Conservation (phyloP, 1,284 basidiomycete genomes). For the Fomitiporia mediterranea region DNA sequence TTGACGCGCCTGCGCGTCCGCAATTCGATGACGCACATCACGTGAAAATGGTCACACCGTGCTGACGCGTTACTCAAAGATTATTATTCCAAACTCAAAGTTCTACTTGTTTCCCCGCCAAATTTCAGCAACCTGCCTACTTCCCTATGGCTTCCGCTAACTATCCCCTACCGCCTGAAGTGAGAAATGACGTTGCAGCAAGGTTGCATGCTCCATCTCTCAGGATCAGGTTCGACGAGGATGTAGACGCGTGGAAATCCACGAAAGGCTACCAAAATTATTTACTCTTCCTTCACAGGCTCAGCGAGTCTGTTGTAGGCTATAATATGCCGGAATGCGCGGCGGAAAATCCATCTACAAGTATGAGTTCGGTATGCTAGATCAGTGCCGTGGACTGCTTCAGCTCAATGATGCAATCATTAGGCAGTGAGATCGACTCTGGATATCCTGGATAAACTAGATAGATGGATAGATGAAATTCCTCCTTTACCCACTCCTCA, state of each 20-base stretch:
- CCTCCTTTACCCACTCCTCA: slow-evolving; percentile 79
- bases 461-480: slow-evolving; percentile 78
- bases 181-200: not conserved
- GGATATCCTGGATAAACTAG: slow-evolving; percentile 63
- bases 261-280: slow-evolving; percentile 71
- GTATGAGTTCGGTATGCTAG: slow-evolving; percentile 12
- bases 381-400: not conserved
- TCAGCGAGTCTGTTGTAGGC: slow-evolving; percentile 74
- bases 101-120: no score
- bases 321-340: slow-evolving; percentile 35
- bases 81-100: not conserved
- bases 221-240: slow-evolving; percentile 64
- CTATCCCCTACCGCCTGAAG: slow-evolving; percentile 31
- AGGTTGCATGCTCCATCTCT: slow-evolving; percentile 24
- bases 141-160: slow-evolving; percentile 3
- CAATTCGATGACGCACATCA: not conserved
- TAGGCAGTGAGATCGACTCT: slow-evolving; percentile 50
- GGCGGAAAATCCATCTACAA: not conserved
- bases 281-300: slow-evolving; percentile 62
- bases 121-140: no score
- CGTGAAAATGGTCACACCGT: not conserved
- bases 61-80: not conserved
- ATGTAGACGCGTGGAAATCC: slow-evolving; percentile 62
- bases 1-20: not conserved
- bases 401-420: not conserved